Conservation (phyloP, 108 stramenopile species). For the Pseudonitzschia multiseries region DNA sequence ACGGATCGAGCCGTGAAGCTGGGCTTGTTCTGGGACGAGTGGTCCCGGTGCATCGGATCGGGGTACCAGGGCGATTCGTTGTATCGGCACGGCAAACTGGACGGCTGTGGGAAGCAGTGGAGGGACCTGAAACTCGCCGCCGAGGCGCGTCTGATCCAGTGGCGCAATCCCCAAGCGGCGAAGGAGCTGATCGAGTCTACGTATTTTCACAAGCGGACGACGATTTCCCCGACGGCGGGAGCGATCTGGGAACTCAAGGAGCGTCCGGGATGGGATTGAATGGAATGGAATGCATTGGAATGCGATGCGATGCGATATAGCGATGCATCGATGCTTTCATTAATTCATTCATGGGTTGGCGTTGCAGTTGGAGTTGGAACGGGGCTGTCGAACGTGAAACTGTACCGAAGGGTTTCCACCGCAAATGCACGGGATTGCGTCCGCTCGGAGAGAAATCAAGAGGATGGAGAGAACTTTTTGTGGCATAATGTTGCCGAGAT, state of each 20-base stretch:
- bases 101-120: conserved; percentile 65
- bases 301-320: too few species aligned
- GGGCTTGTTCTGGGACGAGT: conserved; percentile 61
- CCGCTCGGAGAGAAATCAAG: too few species aligned
- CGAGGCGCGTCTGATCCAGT: conserved; percentile 48
- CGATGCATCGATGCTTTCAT: too few species aligned
- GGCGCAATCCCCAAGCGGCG: conserved; percentile 50
- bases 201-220: conserved; percentile 58
- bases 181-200: conserved; percentile 53
- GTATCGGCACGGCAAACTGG: conserved; percentile 76
- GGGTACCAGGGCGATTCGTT: conserved; percentile 71
- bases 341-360: too few species aligned
- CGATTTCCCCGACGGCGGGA: conserved; percentile 74
- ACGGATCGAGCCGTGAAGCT: conserved; percentile 18
- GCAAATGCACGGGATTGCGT: too few species aligned
- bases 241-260: conserved; percentile 87
- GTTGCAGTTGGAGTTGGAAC: too few species aligned
- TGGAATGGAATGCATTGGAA: background rate
- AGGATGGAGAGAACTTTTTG: too few species aligned
- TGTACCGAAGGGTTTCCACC: too few species aligned
- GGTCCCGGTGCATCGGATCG: conserved; percentile 71
- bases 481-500: too few species aligned
- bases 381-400: too few species aligned
- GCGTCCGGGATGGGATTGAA: conserved; percentile 60
- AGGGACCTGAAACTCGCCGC: conserved; percentile 70